These are phyloP conservation scores for Lenwebbia sp. DNA, from an alignment of 345 rosid genomes.

Conservation along the genomic window DNA sequence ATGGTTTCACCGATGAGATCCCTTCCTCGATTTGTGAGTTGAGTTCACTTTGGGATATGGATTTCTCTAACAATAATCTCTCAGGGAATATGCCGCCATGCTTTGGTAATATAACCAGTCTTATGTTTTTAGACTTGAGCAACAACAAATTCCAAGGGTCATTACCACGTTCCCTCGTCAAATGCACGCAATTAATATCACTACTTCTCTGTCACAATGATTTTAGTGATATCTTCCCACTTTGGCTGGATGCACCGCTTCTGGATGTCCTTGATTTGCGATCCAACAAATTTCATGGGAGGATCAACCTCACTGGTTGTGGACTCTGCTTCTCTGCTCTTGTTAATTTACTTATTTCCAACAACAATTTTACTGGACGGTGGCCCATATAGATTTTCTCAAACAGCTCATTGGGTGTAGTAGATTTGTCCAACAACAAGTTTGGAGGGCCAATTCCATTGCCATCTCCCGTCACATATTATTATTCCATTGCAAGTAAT, in stretches of 20 bases:
- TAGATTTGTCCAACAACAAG: constrained; percentile 1
- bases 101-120: not conserved
- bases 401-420: accelerated
- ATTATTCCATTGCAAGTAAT: not conserved
- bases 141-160: not conserved
- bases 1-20: not conserved
- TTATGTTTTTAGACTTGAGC: accelerated
- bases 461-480: not conserved
- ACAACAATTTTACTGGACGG: not conserved
- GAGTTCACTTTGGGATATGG: not conserved
- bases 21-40: not conserved
- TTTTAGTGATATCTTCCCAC: not conserved
- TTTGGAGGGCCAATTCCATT: not conserved
- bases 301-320: accelerated
- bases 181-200: accelerated
- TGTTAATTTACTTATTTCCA: accelerated
- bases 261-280: accelerated
- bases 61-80: not conserved
- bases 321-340: not conserved
- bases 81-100: not conserved
- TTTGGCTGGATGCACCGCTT: not conserved
- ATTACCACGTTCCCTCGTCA: not conserved
- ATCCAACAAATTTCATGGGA: not conserved
- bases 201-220: accelerated
- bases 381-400: accelerated